Percentiles rank a stretch among this genome's conserved stretches.
These are phyloP conservation scores for Magnolia sinica DNA, from an alignment of 164 flowering plant species.

Conservation along the genomic window DNA sequence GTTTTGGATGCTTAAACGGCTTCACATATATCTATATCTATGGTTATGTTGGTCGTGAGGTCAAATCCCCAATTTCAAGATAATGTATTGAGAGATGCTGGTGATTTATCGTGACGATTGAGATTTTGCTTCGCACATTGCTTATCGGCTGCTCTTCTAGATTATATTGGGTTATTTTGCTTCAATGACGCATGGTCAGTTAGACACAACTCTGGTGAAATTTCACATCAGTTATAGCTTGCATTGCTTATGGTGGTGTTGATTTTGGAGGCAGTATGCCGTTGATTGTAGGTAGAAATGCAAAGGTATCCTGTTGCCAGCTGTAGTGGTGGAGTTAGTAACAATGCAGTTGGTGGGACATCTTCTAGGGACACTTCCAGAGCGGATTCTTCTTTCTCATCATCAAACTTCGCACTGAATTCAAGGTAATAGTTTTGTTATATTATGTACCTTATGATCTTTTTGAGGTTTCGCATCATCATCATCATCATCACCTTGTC, in stretches of 20 bases:
- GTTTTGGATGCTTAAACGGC: background rate
- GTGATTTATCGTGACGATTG: background rate
- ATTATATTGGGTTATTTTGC: background rate
- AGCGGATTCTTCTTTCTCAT: slow-evolving; percentile 61
- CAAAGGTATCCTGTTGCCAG: slow-evolving; percentile 87
- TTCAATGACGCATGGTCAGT: slow-evolving; percentile 14
- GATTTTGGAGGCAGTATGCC: slow-evolving; percentile 87
- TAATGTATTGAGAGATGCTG: background rate
- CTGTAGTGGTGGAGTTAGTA: slow-evolving; percentile 84
- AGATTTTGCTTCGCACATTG: background rate
- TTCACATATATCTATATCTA: background rate
- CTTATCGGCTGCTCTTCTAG: background rate
- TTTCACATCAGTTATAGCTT: slow-evolving; percentile 12
- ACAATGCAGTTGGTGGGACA: slow-evolving; percentile 58
- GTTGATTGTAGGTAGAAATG: slow-evolving; percentile 85
- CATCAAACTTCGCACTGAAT: slow-evolving; percentile 57
- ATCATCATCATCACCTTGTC: background rate
- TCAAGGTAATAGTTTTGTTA: slow-evolving; percentile 43
- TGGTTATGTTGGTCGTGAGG: background rate
- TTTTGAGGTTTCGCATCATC: background rate
- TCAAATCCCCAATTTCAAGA: background rate
- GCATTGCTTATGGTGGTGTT: slow-evolving; percentile 27
- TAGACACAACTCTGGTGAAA: background rate
- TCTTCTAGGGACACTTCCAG: slow-evolving; percentile 69
- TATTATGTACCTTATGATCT: background rate